These are phyloP conservation scores for Trypethelium eluteriae DNA, from an alignment of 495 filamentous ascomycete genomes.

Conservation along the genomic window DNA sequence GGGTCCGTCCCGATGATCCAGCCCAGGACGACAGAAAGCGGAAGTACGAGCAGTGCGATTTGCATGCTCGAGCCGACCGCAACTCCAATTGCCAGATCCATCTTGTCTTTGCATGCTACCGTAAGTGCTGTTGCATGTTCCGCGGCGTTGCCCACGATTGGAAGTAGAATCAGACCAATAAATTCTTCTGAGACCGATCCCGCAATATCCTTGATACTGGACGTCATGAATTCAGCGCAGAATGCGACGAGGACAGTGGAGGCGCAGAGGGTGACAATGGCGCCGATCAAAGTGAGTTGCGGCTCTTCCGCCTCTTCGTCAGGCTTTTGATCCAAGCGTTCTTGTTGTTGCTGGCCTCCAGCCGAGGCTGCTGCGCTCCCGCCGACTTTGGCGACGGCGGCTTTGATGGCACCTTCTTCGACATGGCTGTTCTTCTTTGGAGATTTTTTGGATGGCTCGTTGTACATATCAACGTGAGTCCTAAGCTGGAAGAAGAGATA, in stretches of 20 bases:
- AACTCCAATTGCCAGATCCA: constrained; percentile 32
- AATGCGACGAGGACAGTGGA: constrained; percentile 76
- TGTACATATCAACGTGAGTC: constrained; percentile 62
- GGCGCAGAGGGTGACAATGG: constrained; percentile 58
- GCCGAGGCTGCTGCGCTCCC: constrained; percentile 39
- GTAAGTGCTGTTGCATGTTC: constrained; percentile 31
- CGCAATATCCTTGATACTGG: constrained; percentile 66
- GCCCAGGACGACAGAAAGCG: constrained; percentile 26
- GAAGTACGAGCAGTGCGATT: constrained; percentile 31
- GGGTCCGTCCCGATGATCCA: constrained; percentile 28
- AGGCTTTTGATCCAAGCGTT: constrained; percentile 47
- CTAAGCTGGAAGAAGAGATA: constrained; percentile 32
- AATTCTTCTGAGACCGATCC: constrained; percentile 25
- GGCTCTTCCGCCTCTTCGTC: constrained; percentile 61
- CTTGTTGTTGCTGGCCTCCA: constrained; percentile 39
- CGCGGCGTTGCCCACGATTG: constrained; percentile 31
- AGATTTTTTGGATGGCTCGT: constrained; percentile 60
- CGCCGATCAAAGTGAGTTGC: constrained; percentile 59
- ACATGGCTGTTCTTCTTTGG: constrained; percentile 42
- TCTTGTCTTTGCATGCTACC: constrained; percentile 32
- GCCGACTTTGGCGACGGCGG: constrained; percentile 55
- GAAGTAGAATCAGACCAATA: constrained; percentile 32
- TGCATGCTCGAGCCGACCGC: constrained; percentile 31
- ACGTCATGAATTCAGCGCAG: constrained; percentile 86
- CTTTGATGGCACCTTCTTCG: constrained; percentile 51